Evolutionary conservation across 257 asterid genomes (phyloP).

Genomic region (Solanum medicagineum): DNA sequence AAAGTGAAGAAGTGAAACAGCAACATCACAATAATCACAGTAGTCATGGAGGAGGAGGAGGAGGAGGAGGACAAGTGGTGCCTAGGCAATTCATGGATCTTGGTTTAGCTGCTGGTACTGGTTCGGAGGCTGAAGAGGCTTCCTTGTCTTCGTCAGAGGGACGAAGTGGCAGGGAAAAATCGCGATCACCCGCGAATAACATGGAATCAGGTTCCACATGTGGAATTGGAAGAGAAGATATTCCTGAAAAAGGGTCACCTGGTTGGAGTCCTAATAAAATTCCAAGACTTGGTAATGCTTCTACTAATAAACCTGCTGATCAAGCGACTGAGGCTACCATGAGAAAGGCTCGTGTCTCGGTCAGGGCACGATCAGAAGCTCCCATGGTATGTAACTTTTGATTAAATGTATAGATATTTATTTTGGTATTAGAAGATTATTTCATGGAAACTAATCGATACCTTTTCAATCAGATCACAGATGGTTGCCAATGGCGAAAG

Average conservation of each 20-base stretch:
- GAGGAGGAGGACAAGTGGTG: slow-evolving; percentile 18
- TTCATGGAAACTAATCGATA: neutral
- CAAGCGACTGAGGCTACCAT: slow-evolving; percentile 85
- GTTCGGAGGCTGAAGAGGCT: slow-evolving; percentile 27
- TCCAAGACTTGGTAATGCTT: slow-evolving; percentile 18
- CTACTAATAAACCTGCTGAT: slow-evolving; percentile 38
- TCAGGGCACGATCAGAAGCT: slow-evolving; percentile 86
- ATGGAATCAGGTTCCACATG: neutral
- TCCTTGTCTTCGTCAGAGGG: slow-evolving; percentile 58
- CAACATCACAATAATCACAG: neutral
- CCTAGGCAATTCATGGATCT: slow-evolving; percentile 89
- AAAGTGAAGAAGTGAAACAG: neutral
- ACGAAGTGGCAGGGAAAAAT: slow-evolving; percentile 18
- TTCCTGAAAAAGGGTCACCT: slow-evolving; percentile 22
- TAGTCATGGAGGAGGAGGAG: neutral
- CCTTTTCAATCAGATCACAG: slow-evolving; percentile 43
- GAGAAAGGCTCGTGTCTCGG: slow-evolving; percentile 98
- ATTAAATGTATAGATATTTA: neutral
- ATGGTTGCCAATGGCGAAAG: slow-evolving; percentile 98
- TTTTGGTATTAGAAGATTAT: neutral
- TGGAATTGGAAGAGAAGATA: slow-evolving; percentile 14
- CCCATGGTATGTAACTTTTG: slow-evolving; percentile 35
- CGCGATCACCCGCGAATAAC: slow-evolving; percentile 21
- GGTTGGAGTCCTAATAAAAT: slow-evolving; percentile 40
- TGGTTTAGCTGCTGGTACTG: slow-evolving; percentile 28